Evolutionary conservation across 495 filamentous ascomycete genomes (phyloP), one percentile per base, ranked within the genome.

Genomic region (Daldinia grandis): DNA sequence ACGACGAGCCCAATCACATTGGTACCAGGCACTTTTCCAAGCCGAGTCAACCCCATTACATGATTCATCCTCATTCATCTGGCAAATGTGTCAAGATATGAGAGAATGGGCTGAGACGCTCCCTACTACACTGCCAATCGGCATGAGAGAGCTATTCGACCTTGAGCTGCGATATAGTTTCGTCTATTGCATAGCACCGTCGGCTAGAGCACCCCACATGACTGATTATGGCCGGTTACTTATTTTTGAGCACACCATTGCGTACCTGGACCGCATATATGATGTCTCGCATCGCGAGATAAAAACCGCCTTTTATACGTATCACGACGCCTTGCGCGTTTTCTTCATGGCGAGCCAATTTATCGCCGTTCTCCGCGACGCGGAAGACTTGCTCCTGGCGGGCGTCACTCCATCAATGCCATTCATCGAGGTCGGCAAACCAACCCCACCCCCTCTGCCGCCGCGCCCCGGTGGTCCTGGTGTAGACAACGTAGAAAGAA

Each of bases 111-210:
- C 83, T 30, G 85, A 90, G 40, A 76, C 82, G 30, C 81, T 92
- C 4, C 90, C 91, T 0, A 80, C 81, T 37, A 80, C 83, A 21
- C 82, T 89, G 5, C 85, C 88, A 10, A 76, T 81, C 3, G 83
- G 83, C 64, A 87, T 92, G 68, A 85, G 87, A 14, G 85, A 90
- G 37, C 86, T 92, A 64, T 91, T 96, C 65, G 87, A 92, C 57
- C 85, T 95, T 15, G 94, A 98, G 78, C 78, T 93, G 60, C 84
- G 93, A 10, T 98, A 95, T 78, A 92, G 90, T 69, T 93, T 89
- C 64, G 88, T 96, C 50, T 91, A 95, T 77, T 89, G 93, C 61
- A 82, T 97, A 8, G 92, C 93, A 2, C 91, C 93, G 1, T 90
- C 88, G 24, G 85, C 88, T 4, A 82, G 88, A 68, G 84, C 87